These are phyloP conservation scores for Sphagnurus paluster DNA, from an alignment of 1,284 basidiomycete species.

Conservation along the genomic window DNA sequence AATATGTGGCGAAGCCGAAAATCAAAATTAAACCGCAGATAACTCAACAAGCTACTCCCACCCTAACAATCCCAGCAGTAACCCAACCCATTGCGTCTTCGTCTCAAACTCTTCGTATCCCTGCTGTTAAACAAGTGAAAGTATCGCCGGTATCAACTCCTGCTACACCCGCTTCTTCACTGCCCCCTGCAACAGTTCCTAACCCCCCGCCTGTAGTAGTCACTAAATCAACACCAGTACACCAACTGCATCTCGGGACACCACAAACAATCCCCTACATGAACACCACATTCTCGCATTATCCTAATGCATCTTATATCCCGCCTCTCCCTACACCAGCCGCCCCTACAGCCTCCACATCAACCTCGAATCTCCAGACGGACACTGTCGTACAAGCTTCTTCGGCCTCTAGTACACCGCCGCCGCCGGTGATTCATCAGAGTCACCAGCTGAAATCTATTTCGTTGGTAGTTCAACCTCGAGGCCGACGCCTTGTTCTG, in stretches of 20 bases:
- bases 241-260: slow-evolving; percentile 7
- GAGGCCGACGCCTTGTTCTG: slow-evolving; percentile 54
- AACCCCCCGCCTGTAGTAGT: slow-evolving; percentile 8
- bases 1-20: slow-evolving; percentile 57
- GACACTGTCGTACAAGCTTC: slow-evolving; percentile 14
- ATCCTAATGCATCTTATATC: slow-evolving; percentile 48
- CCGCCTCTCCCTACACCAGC: slow-evolving; percentile 27
- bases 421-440: slow-evolving; percentile 43
- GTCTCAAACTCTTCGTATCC: slow-evolving; percentile 33
- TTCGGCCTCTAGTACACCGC: slow-evolving; percentile 43
- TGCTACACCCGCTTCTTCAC: slow-evolving; percentile 20
- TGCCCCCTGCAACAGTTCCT: slow-evolving; percentile 27
- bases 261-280: slow-evolving; percentile 28
- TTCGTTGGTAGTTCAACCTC: slow-evolving; percentile 53
- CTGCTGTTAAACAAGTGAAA: slow-evolving; percentile 26
- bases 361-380: slow-evolving; percentile 21
- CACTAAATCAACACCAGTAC: slow-evolving; percentile 8
- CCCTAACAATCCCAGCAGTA: slow-evolving; percentile 15
- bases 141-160: slow-evolving; percentile 23
- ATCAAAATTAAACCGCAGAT: slow-evolving; percentile 64
- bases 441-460: slow-evolving; percentile 51
- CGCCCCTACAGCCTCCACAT: slow-evolving; percentile 19
- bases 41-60: slow-evolving; percentile 27
- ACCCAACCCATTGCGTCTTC: slow-evolving; percentile 14
- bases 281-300: slow-evolving; percentile 37